Evolutionary conservation across 805 yeast species (phyloP).

Genomic region (Clavispora santaluciae): DNA sequence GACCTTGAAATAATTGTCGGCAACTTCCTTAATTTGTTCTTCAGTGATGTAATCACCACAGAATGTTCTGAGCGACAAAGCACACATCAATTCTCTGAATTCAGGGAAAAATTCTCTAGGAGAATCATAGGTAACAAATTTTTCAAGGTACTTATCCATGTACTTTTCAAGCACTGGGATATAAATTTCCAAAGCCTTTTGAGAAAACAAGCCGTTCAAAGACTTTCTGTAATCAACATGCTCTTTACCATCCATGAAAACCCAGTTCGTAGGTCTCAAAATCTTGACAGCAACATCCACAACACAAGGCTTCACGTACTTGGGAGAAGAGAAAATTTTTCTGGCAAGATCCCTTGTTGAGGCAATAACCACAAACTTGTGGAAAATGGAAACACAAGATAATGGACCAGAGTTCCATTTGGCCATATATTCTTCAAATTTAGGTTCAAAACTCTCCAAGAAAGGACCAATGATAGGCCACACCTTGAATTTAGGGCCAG

Average conservation of each 20-base stretch:
- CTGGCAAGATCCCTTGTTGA: conserved; percentile 17
- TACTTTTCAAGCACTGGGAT: conserved; percentile 79
- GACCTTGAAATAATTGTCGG: conserved; percentile 87
- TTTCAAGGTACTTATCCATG: conserved; percentile 76
- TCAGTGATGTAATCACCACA: conserved; percentile 95
- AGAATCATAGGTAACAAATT: conserved; percentile 58
- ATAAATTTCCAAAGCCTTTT: conserved; percentile 75
- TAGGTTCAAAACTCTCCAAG: conserved; percentile 89
- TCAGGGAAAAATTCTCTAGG: conserved; percentile 83
- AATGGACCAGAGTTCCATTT: conserved; percentile 95
- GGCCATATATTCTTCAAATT: conserved; percentile 85
- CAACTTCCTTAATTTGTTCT: conserved; percentile 79
- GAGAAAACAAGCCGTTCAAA: conserved; percentile 83
- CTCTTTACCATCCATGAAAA: conserved; percentile 91
- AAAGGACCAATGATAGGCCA: conserved; percentile 98
- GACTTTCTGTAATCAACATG: conserved; percentile 91
- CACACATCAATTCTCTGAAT: conserved; percentile 95
- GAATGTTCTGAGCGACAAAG: conserved; percentile 85
- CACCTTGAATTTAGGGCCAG: conserved; percentile 81
- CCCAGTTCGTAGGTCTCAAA: conserved; percentile 96
- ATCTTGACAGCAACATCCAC: conserved; percentile 96
- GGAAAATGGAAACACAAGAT: conserved; percentile 96
- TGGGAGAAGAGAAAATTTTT: conserved; percentile 48
- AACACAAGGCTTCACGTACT: conserved; percentile 92
- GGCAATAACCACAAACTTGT: conserved; percentile 78